Base-by-base conservation (phyloP, 768 basidiomycete genomes). In the Lanmaoa rubissima region DNA sequence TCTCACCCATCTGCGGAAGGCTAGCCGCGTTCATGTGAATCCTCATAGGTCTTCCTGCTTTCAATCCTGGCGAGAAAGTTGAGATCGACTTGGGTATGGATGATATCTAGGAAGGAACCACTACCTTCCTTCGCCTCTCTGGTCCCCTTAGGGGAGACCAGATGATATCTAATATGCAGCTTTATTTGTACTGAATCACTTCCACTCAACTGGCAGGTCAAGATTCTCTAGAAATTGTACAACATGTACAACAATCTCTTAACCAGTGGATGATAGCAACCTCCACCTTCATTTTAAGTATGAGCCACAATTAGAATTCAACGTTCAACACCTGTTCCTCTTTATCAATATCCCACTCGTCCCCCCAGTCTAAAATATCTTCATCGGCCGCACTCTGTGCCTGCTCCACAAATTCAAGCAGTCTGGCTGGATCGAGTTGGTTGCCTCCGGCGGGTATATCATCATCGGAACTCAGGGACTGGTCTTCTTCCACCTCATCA, bases 61-160 rank as follows among this genome's bases (percentile, higher is more conserved):
- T 99, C 79, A 91, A 96, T 73, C 96, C 97, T 2, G 97, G 97
- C 54, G 94, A 98, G 78, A 96, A 98, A 77, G 94, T 99, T 28
- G 88, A 93, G 78, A 91, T 95, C 58, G 83, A 89, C 67, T 81
- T 94, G 58, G 83, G 81, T 49, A 91, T 90, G 86, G 94, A 95
- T 71, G 94, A 97, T 72, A 83, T 94, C 59, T 96, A 74, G 76
- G 48, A 52, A 28, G 40, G 31, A 45, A 31, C 32, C 19, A 14
- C 13, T 48, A 38, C 19, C n/a, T 48, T 38, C 26, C 34, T 32
- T 53, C 36, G 12, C 32, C 24, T 35, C 19, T 47, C 14, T 50
- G 34, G 21, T 32, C 26, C 35, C 42, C n/a, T 19, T 36, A 39
- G 38, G 7, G 11, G 16, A 19, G 48, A 53, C 40, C 11, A 34